phyloP scores from a whole-genome alignment of 2,329 filamentous ascomycete species.

The Colletotrichum sp. region DNA sequence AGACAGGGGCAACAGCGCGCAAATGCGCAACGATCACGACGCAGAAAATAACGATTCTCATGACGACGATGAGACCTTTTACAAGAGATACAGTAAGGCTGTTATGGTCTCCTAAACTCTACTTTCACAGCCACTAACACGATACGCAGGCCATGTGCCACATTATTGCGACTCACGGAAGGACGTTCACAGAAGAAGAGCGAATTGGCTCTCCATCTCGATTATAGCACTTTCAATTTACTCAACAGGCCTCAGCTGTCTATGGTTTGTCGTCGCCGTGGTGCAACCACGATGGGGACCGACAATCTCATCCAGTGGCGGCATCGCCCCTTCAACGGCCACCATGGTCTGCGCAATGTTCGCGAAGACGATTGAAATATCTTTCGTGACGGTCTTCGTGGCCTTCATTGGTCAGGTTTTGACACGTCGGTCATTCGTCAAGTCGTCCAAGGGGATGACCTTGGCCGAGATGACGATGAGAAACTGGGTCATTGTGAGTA shows the following conservation, averaged over 20 bases:
- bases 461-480: constrained; percentile 81
- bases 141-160: constrained; percentile 29
- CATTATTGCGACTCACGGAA: constrained; percentile 36
- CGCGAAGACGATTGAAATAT: constrained; percentile 79
- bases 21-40: background rate
- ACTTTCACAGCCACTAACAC: background rate
- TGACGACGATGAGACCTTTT: constrained; percentile 32
- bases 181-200: constrained; percentile 34
- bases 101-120: background rate
- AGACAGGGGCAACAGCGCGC: background rate
- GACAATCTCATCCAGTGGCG: constrained; percentile 56
- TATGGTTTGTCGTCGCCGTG: constrained; percentile 70
- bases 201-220: constrained; percentile 55
- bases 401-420: constrained; percentile 77
- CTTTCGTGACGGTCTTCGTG: constrained; percentile 80
- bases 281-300: constrained; percentile 67
- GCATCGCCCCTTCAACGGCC: constrained; percentile 67
- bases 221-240: constrained; percentile 60
- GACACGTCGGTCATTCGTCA: constrained; percentile 70
- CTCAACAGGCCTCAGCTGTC: constrained; percentile 66
- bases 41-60: background rate
- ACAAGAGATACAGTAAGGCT: constrained; percentile 34
- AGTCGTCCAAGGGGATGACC: constrained; percentile 67
- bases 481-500: constrained; percentile 66
- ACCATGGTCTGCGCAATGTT: constrained; percentile 71